Evolutionary conservation across 1,284 basidiomycete species (phyloP), one percentile per base, ranked within the genome.

Genomic region (Cryptococcus sp.): DNA sequence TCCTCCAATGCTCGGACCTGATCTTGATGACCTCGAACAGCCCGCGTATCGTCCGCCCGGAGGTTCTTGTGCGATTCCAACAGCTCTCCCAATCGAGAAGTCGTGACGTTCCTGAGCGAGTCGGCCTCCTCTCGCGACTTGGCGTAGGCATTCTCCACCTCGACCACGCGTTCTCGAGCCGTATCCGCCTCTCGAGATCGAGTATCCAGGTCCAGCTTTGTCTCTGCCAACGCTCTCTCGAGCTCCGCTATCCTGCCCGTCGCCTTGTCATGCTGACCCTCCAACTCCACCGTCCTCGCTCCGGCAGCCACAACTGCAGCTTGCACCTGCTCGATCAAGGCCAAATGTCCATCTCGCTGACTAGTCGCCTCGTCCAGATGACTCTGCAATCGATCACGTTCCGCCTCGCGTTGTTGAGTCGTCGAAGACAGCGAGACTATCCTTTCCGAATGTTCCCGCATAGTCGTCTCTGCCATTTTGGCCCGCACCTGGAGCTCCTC

Each of bases 81-180:
- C 12, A 97, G 75, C 62, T 92, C 83, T 28, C 89, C 88, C 2
- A 97, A 78, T 54, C 84, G 80, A 36, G 85, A 84, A 0, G 87
- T 89, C 2, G 89, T 92, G 39, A 92, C 76, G 9, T 83, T 83
- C 42, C 89, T 79, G 68, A 91, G 82, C 2, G 83, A 82, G 66
- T 91, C 87, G 4, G 88, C 87, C 74, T 95, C 91, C 70, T 93
- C 87, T 10, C 89, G 81, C 34, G 87, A 87, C 68, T 86, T 86
- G 25, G 86, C 80, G 85, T 87, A 92, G 10, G 85, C 81, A 59
- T 85, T 86, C 69, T 93, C 87, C 14, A 84, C 82, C 53, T 92
- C 87, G 21, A 78, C 76, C 39, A 88, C 73, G 46, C 83, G 78
- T 10, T 76, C 72, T 36, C 80, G 78, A 1, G 83, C 77, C n/a